These are phyloP conservation scores for Hygrophila difformis DNA, from an alignment of 257 asterid species.

Conservation along the genomic window DNA sequence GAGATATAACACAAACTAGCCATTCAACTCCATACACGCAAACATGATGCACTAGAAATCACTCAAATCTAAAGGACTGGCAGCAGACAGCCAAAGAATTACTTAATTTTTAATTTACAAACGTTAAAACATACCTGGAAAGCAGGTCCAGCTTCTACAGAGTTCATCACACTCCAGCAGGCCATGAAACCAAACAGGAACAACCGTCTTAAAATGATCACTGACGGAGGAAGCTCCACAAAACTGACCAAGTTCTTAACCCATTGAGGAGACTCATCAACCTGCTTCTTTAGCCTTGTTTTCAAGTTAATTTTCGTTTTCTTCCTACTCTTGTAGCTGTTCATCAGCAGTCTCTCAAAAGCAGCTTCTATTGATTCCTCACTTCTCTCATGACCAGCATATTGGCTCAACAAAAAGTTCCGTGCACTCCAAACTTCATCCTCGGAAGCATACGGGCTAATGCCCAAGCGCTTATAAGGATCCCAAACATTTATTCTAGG, in stretches of 20 bases:
- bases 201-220: conserved; percentile 76
- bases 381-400: conserved; percentile 70
- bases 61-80: no score
- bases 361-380: conserved; percentile 86
- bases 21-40: no score
- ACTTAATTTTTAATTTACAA: no score
- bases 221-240: conserved; percentile 80
- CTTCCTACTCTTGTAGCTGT: conserved; percentile 72
- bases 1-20: no score
- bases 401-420: conserved; percentile 72
- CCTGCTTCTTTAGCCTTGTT: conserved; percentile 77
- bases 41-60: no score
- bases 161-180: conserved; percentile 91
- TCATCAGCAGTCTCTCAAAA: conserved; percentile 79
- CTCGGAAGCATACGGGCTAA: conserved; percentile 71
- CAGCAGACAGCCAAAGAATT: no score
- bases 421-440: conserved; percentile 98
- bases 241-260: conserved; percentile 70
- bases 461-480: conserved; percentile 87
- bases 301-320: conserved; percentile 88
- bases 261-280: conserved; percentile 98
- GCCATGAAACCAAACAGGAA: conserved; percentile 95
- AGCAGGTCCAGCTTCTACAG: conserved; percentile 98
- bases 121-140: conserved; percentile 65
- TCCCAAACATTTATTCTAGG: conserved; percentile 74